Base-by-base conservation (phyloP, 352 stramenopile species). In the Globisporangium cylindrosporum region DNA sequence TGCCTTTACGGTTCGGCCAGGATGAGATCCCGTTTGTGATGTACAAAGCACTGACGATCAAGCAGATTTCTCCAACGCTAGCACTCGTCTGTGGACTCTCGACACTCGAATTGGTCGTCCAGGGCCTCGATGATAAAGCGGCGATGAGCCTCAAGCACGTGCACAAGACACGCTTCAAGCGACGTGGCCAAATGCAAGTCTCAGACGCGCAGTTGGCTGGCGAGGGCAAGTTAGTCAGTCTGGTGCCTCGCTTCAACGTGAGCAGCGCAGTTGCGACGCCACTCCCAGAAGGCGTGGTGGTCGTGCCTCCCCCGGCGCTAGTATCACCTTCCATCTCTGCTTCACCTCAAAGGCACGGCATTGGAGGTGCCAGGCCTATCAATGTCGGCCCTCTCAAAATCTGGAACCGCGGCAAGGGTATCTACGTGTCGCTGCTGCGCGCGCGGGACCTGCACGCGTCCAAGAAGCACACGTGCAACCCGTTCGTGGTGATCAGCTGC, bases 401-500 rank as follows among this genome's bases (percentile, higher is more conserved):
- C 1, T 93, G 85, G 85, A 87, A 73, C 5, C 80, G 85, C 1
- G 70, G 77, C 4, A 66, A 67, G 0, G 85, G 78, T 0, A 49
- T 93, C 48, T 85, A 80, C 56, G 70, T 93, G 7, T 63, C 72
- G 0, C 61, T 93, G 3, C 64, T 93, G 22, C 73, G 83, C 3
- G 82, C 79, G 5, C 76, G 81, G 6, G 79, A 83, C 22, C 62
- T 93, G 9, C 76, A 74, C 7, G 77, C 78, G 7, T 76, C 77
- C 0, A 91, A 93, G 68, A 91, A 89, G 59, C 80, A 88, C 53
- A 84, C 78, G 8, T 93, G 82, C 67, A 91, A 93, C 48, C 76
- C 85, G n/a, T 93, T 93, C 48, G 81, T 74, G 0, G 74, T 91
- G 4, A 59, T 93, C 4, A 78, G 82, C 12, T 87, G 79, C 41